Base-by-base conservation (phyloP, 352 stramenopile species). In the Globisporangium middletonii region DNA sequence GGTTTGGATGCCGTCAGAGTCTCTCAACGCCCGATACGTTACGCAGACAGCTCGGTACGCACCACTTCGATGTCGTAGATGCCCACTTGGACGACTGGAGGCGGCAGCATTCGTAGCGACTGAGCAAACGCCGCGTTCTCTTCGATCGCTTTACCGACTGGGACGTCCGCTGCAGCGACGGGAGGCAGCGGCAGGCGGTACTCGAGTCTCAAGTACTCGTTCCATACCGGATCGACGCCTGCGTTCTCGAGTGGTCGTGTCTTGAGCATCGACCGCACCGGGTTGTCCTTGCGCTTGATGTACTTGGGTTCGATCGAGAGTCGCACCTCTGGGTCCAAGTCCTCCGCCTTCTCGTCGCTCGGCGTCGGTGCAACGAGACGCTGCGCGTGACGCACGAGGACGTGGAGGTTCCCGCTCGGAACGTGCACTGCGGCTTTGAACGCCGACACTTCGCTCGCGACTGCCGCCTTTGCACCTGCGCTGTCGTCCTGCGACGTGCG, bases 51-150 rank as follows among this genome's bases (percentile, higher is more conserved):
- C n/a, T 15, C 9, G 4, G n/a, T n/a, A 74, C 69, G 28, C 72
- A 84, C 75, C 50, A 79, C 68, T 73, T 84, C 59, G 48, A 84
- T 74, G 37, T 82, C 75, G 46, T 72, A 82, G 3, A 84, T 58
- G 9, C 69, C 72, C 23, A 80, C 33, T 50, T 64, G 57, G 15
- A 85, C 60, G 26, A 82, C 68, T 13, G 75, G 72, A 3, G 75
- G 62, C 3, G 70, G 65, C 23, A 75, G 63, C 35, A 64, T 26
- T 13, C 43, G 57, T 23, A 55, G 8, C 23, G 37, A 26, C 13
- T 41, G 23, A 28, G 41, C 26, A 15, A 41, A 30, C 9, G 30
- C 37, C 26, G 5, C 48, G 8, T 4, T 49, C 15, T 30, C 48
- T 44, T 62, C 56, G 5, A 62, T 55, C 6, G 27, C 19, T 51